Base-by-base conservation (phyloP, 768 basidiomycete genomes). In the Mycena sanguinolenta region DNA sequence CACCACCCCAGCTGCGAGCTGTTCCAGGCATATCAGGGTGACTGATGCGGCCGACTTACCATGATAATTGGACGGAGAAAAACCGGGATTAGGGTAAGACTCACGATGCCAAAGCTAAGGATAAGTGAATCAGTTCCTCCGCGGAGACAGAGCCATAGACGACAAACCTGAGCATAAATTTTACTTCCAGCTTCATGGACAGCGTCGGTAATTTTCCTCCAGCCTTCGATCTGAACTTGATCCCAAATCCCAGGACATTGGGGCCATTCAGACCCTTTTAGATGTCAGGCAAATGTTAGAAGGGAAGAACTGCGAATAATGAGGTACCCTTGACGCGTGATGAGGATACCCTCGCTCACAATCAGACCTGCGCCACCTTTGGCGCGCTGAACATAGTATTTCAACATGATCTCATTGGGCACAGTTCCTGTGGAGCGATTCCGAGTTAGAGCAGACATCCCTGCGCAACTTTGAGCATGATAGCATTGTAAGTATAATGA, bases 341-440 rank as follows among this genome's bases (percentile, higher is more conserved):
- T 74, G 32, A 82, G 65, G 8, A 72, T 75, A 4, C 77, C 80
- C 55, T 83, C 80, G 6, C 81, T 76, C 14, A 80, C 70, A 54
- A 83, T 80, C 25, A 84, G 74, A 7, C 83, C 81, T 4, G 80
- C 80, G 23, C 81, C 82, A 2, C 80, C 80, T 8, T 58, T 61
- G 8, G 82, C 83, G 12, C 84, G 81, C 65, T 84, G 83, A 21
- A 58, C 68, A 65, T 84, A 85, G 69, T 84, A 83, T 66, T 83
- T 77, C n/a, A 67, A 70, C 74, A 79, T 83, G 53, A 78, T 63
- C 30, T 78, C 76, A 65, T 79, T 84, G 19, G 83, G 81, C 23
- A 84, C 73, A 21, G 78, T 77, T 16, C 69, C 75, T n/a, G 75
- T 70, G 12, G 80, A 75, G 10, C 82, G 80, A 60, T 78, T 82